Conservation (phyloP, 306 rosid species). For the Castanea crenata region DNA sequence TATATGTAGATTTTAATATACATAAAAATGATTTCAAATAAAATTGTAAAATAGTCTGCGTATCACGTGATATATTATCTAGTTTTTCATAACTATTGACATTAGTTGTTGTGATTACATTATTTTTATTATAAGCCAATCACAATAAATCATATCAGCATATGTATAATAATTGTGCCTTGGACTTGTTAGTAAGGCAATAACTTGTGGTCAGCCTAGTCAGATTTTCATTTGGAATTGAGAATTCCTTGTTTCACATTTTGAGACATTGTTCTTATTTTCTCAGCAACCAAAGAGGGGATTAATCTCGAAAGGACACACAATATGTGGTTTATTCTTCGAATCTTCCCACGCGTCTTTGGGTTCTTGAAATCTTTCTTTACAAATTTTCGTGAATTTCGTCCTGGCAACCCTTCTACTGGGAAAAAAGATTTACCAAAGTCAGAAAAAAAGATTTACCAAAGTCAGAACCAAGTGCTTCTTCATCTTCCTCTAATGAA, state of each 20-base stretch:
- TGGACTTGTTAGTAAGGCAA: too few relatives aligned
- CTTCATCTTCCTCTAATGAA: background rate
- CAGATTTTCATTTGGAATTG: background rate
- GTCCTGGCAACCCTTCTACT: background rate
- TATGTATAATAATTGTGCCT: too few relatives aligned
- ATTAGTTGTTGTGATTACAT: too few relatives aligned
- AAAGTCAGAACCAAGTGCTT: background rate
- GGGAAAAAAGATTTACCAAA: background rate
- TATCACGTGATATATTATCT: too few relatives aligned
- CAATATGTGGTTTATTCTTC: background rate
- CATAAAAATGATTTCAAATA: too few relatives aligned
- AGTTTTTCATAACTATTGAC: too few relatives aligned
- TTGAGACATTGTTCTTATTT: background rate
- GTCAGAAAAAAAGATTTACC: background rate
- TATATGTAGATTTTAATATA: too few relatives aligned
- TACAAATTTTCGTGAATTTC: background rate
- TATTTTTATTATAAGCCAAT: too few relatives aligned
- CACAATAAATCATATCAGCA: too few relatives aligned
- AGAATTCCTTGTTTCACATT: background rate
- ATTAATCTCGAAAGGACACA: background rate
- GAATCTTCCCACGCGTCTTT: slow-evolving; percentile 5
- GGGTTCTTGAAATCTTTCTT: background rate
- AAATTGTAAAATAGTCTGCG: too few relatives aligned
- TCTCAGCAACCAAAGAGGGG: background rate
- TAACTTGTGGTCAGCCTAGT: background rate